Percentiles rank a stretch among this genome's conserved stretches.
Conservation (phyloP, 257 asterid species). For the Penstemon newberryi region DNA sequence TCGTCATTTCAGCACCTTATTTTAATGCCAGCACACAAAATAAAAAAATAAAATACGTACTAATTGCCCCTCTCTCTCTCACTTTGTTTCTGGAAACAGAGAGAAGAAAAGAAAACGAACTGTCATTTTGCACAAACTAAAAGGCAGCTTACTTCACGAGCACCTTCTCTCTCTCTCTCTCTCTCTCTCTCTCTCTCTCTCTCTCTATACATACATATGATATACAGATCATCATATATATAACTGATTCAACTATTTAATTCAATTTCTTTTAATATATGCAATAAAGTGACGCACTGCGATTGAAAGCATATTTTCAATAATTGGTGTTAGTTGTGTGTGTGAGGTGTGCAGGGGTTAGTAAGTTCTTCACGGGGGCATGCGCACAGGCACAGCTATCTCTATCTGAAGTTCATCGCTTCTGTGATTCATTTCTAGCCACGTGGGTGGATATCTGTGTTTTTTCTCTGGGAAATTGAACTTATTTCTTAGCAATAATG, state of each 20-base stretch:
- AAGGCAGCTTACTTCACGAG: constrained; percentile 55
- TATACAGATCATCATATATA: not conserved
- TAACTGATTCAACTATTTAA: constrained; percentile 19
- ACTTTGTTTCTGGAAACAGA: constrained; percentile 25
- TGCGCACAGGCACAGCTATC: constrained; percentile 30
- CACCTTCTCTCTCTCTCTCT: constrained; percentile 32
- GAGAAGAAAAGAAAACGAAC: constrained; percentile 27
- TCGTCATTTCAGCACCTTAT: not conserved
- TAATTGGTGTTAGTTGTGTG: constrained; percentile 33
- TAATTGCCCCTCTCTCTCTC: not conserved
- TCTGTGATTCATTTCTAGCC: constrained; percentile 42
- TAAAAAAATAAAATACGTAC: constrained; percentile 1
- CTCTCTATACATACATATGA: constrained; percentile 7
- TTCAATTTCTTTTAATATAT: constrained; percentile 2
- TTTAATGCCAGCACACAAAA: constrained; percentile 21
- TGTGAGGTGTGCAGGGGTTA: constrained; percentile 41
- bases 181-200: constrained; percentile 16
- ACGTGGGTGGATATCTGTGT: constrained; percentile 27
- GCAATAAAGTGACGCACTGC: constrained; percentile 37
- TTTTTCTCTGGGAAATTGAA: constrained; percentile 4
- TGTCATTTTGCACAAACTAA: constrained; percentile 34
- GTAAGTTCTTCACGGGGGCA: constrained; percentile 61
- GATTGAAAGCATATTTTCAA: constrained; percentile 27
- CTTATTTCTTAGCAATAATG: constrained; percentile 16
- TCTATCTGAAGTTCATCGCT: constrained; percentile 31